These are phyloP conservation scores for Ballota nigra DNA, from an alignment of 257 asterid species.

Conservation along the genomic window DNA sequence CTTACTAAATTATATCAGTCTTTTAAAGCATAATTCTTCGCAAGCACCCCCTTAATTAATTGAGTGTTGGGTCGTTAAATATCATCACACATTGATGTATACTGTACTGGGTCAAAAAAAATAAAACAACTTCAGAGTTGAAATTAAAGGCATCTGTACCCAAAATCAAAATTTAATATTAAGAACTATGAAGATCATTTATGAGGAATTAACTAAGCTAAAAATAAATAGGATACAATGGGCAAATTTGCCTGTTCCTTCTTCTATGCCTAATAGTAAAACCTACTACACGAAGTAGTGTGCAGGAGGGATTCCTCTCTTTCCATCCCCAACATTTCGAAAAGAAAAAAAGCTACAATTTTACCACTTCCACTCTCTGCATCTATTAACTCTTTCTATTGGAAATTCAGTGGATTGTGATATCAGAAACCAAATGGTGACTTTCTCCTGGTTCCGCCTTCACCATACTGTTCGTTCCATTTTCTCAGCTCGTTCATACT, in stretches of 20 bases:
- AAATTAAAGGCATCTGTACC: neutral
- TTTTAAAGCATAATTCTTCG: no score
- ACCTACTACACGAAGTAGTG: slow-evolving; percentile 20
- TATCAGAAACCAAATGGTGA: slow-evolving; percentile 86
- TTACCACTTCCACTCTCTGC: slow-evolving; percentile 26
- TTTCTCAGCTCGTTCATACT: slow-evolving; percentile 93
- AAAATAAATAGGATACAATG: slow-evolving; percentile 20
- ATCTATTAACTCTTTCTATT: slow-evolving; percentile 5
- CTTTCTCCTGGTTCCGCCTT: slow-evolving; percentile 91
- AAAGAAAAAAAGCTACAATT: neutral
- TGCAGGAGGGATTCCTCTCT: slow-evolving; percentile 9
- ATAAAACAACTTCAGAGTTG: neutral
- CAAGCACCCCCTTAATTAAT: no score
- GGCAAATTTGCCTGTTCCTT: slow-evolving; percentile 26
- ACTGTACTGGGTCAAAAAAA: neutral
- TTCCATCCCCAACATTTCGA: slow-evolving; percentile 3
- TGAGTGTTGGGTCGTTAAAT: no score
- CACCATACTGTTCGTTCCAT: slow-evolving; percentile 98
- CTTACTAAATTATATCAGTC: no score
- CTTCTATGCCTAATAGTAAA: slow-evolving; percentile 11
- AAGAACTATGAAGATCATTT: slow-evolving; percentile 2
- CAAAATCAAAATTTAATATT: neutral
- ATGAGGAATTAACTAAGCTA: neutral
- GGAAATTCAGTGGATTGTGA: slow-evolving; percentile 7
- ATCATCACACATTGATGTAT: no score